Base-by-base conservation (phyloP, 2,329 filamentous ascomycete genomes). In the Aspergillus sp. region DNA sequence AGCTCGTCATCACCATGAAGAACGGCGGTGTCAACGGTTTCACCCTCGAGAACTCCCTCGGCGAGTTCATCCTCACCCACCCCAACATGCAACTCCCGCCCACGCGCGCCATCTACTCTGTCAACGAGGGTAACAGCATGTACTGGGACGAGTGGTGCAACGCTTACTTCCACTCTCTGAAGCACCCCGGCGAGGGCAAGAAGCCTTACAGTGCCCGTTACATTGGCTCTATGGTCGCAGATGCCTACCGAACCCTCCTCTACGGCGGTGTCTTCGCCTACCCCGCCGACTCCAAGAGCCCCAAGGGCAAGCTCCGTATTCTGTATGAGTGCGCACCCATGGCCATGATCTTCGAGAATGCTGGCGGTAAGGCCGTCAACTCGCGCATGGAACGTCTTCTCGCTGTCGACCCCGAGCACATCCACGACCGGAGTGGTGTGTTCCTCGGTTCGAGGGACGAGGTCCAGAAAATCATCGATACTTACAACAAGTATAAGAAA, bases 281-380 rank as follows among this genome's bases (percentile, higher is more conserved):
- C 74, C 95, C 95, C 0, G 91, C 93, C 13, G 95, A 99, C 73
- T 96, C 93, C 82, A 98, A 99, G 87, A 96, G 89, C 72, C 91
- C 93, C 64, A 99, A 98, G 86, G 95, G 95, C 67, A 99, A 99
- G 83, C 84, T 99, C 66, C 86, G 95, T 64, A 99, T 99, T 66
- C 76, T 99, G 68, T 99, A 99, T 79, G 95, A 99, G 81, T 99
- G 95, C 74, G 95, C 95, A 13, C 95, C 95, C 40, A 99, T 99
- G 95, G 95, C 95, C 22, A 90, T 98, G 88, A 86, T 99, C 6
- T 98, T 99, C 76, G 95, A 99, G 79, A 97, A 99, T 78, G 95
- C 95, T 68, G 95, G 95, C 67, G 95, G 95, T 60, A 88, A 96
- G 77, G 95, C 95, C 17, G 81, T 99, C 55, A 89, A 98, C 78